Evolutionary conservation across 306 rosid species (phyloP), one percentile per base, ranked within the genome.

Genomic region (Heteromeles arbutifolia): DNA sequence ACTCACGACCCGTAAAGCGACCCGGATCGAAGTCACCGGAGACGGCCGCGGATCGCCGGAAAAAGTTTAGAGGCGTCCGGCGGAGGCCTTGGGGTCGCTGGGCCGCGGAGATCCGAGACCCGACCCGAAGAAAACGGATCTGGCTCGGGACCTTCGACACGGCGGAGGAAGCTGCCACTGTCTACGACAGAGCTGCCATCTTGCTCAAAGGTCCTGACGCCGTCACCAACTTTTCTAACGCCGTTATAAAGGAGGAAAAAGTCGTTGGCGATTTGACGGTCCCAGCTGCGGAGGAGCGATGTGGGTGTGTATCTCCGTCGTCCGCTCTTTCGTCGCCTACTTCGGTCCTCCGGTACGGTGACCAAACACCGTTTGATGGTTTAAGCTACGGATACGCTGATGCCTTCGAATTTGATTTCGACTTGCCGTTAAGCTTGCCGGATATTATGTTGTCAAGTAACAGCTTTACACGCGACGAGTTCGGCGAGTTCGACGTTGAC

Each of bases 21-120:
- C 80, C 71, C 43, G 34, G 17, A 21, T 43, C 45, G 28, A 81
- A 61, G 68, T 67, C 73, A 0, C 56, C 13, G 44, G 37, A 41
- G 66, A 43, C 71, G 2, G 72, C 29, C 5, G 1, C 81, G 3
- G 1, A 28, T 45, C 78, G 82, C 82, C 82, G 56, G 41, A 80
- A 53, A 2, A 84, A 77, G 73, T 88, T 84, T 73, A 45, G 90
- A 0, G 97, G 97, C 0, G 97, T 92, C 28, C 92, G 97, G 4
- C 91, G 85, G 85, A 64, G 97, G n/a, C 96, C 97, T 0, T 88
- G 96, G 96, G 97, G 97, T 0, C 84, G 96, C 1, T 92, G 96
- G 94, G 92, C 92, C 0, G 96, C 97, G 0, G 96, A 92, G 89
- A 88, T 92, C 81, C 91, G 97, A 0, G 96, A 90, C 87, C 97